Evolutionary conservation across 164 flowering plant genomes (phyloP).

Genomic region (Vitis riparia): DNA sequence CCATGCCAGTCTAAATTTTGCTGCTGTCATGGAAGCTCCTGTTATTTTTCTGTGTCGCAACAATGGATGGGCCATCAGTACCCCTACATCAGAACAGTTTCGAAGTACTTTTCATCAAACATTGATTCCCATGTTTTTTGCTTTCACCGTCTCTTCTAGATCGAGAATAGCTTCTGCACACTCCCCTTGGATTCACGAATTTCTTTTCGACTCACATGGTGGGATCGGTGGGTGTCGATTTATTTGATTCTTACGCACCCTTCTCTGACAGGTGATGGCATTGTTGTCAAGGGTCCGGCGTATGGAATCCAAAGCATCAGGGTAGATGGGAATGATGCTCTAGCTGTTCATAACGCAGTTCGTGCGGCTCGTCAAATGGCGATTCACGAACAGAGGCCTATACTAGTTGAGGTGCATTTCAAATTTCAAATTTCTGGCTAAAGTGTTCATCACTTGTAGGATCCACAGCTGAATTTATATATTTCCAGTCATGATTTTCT

Average conservation of each 20-base stretch:
- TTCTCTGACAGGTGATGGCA: slow-evolving; percentile 53
- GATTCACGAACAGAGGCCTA: slow-evolving; percentile 48
- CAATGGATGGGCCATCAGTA: slow-evolving; percentile 83
- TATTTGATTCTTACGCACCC: too few relatives aligned
- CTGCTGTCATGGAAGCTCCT: slow-evolving; percentile 69
- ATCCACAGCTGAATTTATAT: not conserved
- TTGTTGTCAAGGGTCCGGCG: slow-evolving; percentile 59
- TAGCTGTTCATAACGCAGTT: slow-evolving; percentile 60
- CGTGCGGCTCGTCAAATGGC: slow-evolving; percentile 63
- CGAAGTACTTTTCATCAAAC: slow-evolving; percentile 37
- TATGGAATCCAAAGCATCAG: slow-evolving; percentile 67
- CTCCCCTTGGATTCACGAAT: too few relatives aligned
- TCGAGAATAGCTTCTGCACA: too few relatives aligned
- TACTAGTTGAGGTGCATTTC: slow-evolving; percentile 54
- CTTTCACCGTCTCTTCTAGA: too few relatives aligned
- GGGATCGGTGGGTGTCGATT: too few relatives aligned
- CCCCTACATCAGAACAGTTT: slow-evolving; percentile 61
- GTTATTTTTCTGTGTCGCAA: slow-evolving; percentile 70
- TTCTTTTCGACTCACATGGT: too few relatives aligned
- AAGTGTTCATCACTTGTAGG: too few relatives aligned
- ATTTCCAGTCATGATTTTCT: not conserved
- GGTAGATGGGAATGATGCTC: slow-evolving; percentile 71
- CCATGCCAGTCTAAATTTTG: slow-evolving; percentile 72
- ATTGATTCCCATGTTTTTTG: not conserved
- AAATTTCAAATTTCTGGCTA: not conserved